Conservation (phyloP, 257 asterid genomes). For the Lycium ferocissimum region DNA sequence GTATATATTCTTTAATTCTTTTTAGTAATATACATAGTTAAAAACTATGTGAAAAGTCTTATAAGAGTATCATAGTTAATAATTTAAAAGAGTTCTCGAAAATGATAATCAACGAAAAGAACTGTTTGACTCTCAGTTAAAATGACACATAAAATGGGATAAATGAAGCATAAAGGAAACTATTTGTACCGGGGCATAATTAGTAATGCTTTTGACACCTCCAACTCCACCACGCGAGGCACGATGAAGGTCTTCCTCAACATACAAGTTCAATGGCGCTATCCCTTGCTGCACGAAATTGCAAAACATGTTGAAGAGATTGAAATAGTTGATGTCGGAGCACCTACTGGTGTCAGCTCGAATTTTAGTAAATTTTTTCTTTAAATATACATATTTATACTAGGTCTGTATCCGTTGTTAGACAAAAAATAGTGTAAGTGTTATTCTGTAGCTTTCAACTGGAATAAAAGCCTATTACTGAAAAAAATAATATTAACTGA, state of each 20-base stretch:
- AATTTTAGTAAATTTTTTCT: too few relatives aligned
- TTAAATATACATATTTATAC: neutral
- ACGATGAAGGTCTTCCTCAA: conserved; percentile 74
- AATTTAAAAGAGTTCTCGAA: neutral
- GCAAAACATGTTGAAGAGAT: neutral
- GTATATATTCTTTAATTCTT: neutral
- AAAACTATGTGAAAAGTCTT: neutral
- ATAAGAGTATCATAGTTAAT: neutral
- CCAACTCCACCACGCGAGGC: conserved; percentile 80
- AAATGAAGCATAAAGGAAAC: neutral
- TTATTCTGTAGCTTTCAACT: too few relatives aligned
- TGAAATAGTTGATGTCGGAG: neutral
- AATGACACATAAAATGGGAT: neutral
- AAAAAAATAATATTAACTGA: too few relatives aligned
- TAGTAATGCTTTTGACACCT: conserved; percentile 80
- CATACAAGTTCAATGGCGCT: conserved; percentile 59
- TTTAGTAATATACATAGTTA: too few relatives aligned
- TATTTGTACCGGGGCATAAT: conserved; percentile 76
- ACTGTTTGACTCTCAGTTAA: neutral
- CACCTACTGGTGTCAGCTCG: neutral
- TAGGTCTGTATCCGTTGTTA: too few relatives aligned
- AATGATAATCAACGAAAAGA: too few relatives aligned
- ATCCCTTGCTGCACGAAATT: conserved; percentile 56
- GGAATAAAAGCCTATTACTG: too few relatives aligned
- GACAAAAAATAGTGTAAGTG: too few relatives aligned